Evolutionary conservation across 768 basidiomycete genomes (phyloP).

Genomic region (Sporobolomyces roseus): DNA sequence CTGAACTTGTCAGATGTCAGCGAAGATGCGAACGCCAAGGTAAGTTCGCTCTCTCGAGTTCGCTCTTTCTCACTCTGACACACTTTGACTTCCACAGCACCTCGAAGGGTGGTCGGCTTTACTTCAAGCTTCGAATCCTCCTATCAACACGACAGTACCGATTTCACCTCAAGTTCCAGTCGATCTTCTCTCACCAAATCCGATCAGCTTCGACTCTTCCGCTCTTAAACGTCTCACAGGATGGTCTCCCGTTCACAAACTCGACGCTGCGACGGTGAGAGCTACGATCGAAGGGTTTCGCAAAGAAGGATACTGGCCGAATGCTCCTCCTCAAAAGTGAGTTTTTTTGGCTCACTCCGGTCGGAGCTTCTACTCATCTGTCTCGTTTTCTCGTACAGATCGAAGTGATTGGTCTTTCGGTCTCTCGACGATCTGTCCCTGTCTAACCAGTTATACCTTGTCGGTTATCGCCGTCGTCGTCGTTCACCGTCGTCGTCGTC

Average conservation of each 20-base stretch:
- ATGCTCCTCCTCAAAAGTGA: slow-evolving; percentile 20
- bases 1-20: slow-evolving; percentile 38
- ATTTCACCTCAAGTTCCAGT: slow-evolving; percentile 35
- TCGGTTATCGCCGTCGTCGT: too few relatives aligned
- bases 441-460: too few relatives aligned
- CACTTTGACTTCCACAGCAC: slow-evolving; percentile 6
- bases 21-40: slow-evolving; percentile 42
- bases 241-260: slow-evolving; percentile 26
- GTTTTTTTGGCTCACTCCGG: neutral
- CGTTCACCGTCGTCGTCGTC: too few relatives aligned
- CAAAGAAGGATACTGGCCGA: slow-evolving; percentile 41
- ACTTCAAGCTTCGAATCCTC: slow-evolving; percentile 33
- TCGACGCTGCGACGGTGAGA: slow-evolving; percentile 17
- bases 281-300: slow-evolving; percentile 32
- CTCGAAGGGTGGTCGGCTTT: slow-evolving; percentile 39
- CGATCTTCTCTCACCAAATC: slow-evolving; percentile 39
- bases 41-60: neutral
- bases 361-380: neutral
- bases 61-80: neutral
- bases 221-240: slow-evolving; percentile 26
- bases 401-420: too few relatives aligned
- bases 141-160: slow-evolving; percentile 28
- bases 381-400: too few relatives aligned
- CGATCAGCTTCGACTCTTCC: slow-evolving; percentile 24
- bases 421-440: too few relatives aligned